A percentile compares a stretch with the other conserved stretches of the same genome.
phyloP scores from a whole-genome alignment of 2,329 filamentous ascomycete species.

The Xylariomycetidae sp. region DNA sequence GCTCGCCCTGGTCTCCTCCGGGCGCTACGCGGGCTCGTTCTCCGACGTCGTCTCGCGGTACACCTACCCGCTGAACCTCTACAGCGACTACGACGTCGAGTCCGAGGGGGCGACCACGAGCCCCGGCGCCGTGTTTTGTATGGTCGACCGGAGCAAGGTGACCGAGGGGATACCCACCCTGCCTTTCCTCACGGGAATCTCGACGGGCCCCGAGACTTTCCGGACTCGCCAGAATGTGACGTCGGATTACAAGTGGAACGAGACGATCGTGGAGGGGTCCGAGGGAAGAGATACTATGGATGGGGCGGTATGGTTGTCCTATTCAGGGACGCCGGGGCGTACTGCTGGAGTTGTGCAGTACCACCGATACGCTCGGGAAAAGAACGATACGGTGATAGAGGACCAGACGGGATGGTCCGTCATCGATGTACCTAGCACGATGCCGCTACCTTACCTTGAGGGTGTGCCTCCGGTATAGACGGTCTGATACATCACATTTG shows the following conservation, averaged over 20 bases:
- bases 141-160: constrained; percentile 25
- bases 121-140: constrained; percentile 25
- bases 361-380: constrained; percentile 19
- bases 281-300: constrained; percentile 20
- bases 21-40: constrained; percentile 18
- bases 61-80: constrained; percentile 27
- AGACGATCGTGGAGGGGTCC: constrained; percentile 27
- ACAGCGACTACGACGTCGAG: constrained; percentile 25
- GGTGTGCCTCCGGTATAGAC: constrained; percentile 14
- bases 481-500: too few relatives aligned
- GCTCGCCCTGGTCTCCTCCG: constrained; percentile 22
- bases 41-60: constrained; percentile 19
- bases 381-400: constrained; percentile 16
- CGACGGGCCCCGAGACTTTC: constrained; percentile 13
- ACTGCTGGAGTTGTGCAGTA: constrained; percentile 13
- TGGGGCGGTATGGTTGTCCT: constrained; percentile 26
- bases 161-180: constrained; percentile 17
- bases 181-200: constrained; percentile 18
- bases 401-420: constrained; percentile 16
- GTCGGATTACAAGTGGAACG: constrained; percentile 28
- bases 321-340: constrained; percentile 11
- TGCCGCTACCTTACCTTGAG: constrained; percentile 14
- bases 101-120: constrained; percentile 20
- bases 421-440: constrained; percentile 16
- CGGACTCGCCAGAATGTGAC: constrained; percentile 25